phyloP scores from a whole-genome alignment of 805 yeast genomes.

The Candida golubevii region DNA sequence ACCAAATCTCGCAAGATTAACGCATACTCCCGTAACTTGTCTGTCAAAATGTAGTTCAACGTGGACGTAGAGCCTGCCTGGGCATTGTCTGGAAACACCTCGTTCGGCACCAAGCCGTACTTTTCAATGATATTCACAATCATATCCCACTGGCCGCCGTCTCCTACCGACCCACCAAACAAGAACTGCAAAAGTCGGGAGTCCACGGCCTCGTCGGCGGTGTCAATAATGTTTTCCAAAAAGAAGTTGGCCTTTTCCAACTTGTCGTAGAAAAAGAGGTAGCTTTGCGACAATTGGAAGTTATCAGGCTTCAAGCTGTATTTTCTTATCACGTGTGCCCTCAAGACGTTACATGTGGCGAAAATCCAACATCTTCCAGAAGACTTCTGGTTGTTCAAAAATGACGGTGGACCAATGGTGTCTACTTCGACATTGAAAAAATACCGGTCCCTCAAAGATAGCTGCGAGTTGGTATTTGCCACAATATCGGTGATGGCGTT shows the following conservation, averaged over 20 bases:
- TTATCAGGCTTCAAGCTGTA: constrained; percentile 49
- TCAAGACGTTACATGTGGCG: constrained; percentile 72
- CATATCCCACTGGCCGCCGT: constrained; percentile 91
- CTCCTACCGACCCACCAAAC: constrained; percentile 62
- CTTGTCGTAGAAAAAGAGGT: constrained; percentile 80
- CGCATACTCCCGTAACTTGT: constrained; percentile 76
- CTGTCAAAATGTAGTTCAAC: constrained; percentile 59
- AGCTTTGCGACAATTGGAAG: constrained; percentile 74
- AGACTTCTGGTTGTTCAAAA: constrained; percentile 54
- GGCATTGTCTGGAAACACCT: constrained; percentile 64
- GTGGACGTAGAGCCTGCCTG: constrained; percentile 50
- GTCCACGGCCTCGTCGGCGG: constrained; percentile 60
- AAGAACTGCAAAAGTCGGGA: constrained; percentile 67
- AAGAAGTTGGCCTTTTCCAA: constrained; percentile 80
- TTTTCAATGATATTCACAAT: constrained; percentile 70
- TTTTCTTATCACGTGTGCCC: constrained; percentile 57
- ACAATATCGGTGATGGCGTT: constrained; percentile 42
- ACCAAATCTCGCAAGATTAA: constrained; percentile 55
- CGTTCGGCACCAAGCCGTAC: constrained; percentile 78
- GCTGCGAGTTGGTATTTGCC: constrained; percentile 25
- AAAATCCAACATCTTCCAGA: constrained; percentile 90
- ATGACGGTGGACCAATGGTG: constrained; percentile 33
- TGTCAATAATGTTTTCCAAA: constrained; percentile 69
- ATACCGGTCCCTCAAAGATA: constrained; percentile 23
- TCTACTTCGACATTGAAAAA: constrained; percentile 36